phyloP scores from a whole-genome alignment of 73 alveolate genomes.

The Blepharisma stoltei region DNA sequence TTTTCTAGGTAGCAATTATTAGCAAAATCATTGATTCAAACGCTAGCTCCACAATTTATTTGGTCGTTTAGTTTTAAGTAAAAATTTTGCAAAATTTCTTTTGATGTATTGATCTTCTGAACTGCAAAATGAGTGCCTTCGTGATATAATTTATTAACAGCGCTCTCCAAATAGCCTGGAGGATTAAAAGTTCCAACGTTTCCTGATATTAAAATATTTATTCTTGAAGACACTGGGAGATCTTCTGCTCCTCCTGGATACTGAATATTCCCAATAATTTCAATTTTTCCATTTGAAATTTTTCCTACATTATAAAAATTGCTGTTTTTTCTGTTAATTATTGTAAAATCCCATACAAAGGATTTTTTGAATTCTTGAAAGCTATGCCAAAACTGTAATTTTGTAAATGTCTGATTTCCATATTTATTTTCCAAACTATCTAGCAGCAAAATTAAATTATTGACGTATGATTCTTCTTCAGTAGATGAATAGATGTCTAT shows the following conservation, averaged over 20 bases:
- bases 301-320: background rate
- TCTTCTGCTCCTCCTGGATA: background rate
- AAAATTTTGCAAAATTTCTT: background rate
- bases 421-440: too few relatives aligned
- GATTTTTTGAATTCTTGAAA: too few relatives aligned
- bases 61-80: background rate
- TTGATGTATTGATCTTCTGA: background rate
- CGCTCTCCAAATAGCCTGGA: background rate
- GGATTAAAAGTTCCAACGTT: slow-evolving; percentile 14
- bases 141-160: background rate
- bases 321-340: background rate
- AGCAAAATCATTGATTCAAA: background rate
- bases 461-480: too few relatives aligned
- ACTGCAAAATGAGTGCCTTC: slow-evolving; percentile 22
- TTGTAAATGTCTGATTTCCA: too few relatives aligned
- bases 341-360: background rate
- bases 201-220: background rate
- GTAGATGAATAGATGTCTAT: too few relatives aligned
- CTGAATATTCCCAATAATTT: background rate
- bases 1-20: background rate
- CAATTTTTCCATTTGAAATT: background rate
- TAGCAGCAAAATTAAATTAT: too few relatives aligned
- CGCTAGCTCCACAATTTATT: slow-evolving; percentile 13
- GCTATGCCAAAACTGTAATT: too few relatives aligned
- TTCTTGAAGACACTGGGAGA: background rate